Evolutionary conservation across 139 green algal genomes (phyloP), one percentile per base, ranked within the genome.

Genomic region (Tetratostichococcus sp.): DNA sequence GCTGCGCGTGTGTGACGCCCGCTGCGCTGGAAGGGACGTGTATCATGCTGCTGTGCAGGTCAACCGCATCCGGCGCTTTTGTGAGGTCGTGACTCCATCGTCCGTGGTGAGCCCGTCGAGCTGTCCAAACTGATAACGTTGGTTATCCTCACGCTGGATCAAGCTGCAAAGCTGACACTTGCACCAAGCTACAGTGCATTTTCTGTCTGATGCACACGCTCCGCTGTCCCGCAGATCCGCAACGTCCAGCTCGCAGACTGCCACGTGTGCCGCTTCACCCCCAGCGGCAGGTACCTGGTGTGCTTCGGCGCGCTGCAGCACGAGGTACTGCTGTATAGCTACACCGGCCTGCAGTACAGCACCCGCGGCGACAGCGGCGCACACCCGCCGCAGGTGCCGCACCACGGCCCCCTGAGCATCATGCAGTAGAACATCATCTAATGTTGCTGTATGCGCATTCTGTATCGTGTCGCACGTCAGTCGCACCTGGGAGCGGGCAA

Each of bases 251-350:
- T 31, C 30, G 39, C 42, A 42, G 67, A 78, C 31, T 66, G 33
- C 23, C 43, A 78, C 19, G n/a, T 78, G 6, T 73, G 74, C 43
- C 43, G 58, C 23, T 78, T 70, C 35, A 73, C 66, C 4, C 62
- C 62, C 17, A 50, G 35, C 26, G 74, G 74, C 4, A 32, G 67
- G 31, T 74, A 62, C 35, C 22, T 78, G 67, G 74, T 78, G 30
- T 71, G 67, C 43, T 78, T 74, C 57, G 43, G 67, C 25, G 23
- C 28, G 43, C 31, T 69, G 14, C 42, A 62, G 17, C 74, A 66
- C 1, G 74, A 78, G 25, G 5, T 78, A 30, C 34, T 73, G 26
- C 16, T 78, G 16, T 78, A 74, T 43, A 43, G 67, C 28, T 65
- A 59, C 43, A 69, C 25, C 8, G 43, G 67, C 21, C 66, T 59